Percentiles rank a stretch among this genome's conserved stretches.
Evolutionary conservation across 1,139 yeast genomes (phyloP).

Genomic region (Diutina mesorugosa): DNA sequence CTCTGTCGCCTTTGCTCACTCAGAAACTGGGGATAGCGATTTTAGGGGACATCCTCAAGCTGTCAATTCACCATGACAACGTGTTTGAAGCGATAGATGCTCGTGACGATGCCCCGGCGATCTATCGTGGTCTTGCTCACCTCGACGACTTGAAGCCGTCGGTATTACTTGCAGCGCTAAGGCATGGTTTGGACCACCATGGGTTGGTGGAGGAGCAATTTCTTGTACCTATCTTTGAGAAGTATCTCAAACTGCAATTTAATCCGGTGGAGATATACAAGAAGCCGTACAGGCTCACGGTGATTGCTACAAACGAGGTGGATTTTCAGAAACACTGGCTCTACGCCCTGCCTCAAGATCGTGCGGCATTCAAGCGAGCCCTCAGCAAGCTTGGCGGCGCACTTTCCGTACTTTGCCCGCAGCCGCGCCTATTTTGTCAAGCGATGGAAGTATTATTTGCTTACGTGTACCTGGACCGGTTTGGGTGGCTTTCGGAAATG

Average conservation of each 20-base stretch:
- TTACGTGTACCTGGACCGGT: not conserved
- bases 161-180: not conserved
- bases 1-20: not conserved
- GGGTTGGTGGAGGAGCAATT: not conserved
- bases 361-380: not conserved
- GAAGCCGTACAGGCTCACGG: not conserved
- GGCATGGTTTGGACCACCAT: not conserved
- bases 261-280: not conserved
- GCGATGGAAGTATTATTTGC: not conserved
- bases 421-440: not conserved
- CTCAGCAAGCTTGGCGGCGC: not conserved
- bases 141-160: not conserved
- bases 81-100: not conserved
- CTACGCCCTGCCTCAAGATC: not conserved
- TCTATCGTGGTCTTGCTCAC: not conserved
- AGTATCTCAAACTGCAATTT: not conserved
- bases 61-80: not conserved
- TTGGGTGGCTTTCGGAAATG: not conserved
- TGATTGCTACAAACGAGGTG: not conserved
- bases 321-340: not conserved
- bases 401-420: not conserved
- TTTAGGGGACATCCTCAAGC: not conserved
- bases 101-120: not conserved
- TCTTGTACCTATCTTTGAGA: not conserved
- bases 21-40: not conserved